Evolutionary conservation across 108 stramenopile genomes (phyloP).

Genomic region (Asterionellopsis glacialis): DNA sequence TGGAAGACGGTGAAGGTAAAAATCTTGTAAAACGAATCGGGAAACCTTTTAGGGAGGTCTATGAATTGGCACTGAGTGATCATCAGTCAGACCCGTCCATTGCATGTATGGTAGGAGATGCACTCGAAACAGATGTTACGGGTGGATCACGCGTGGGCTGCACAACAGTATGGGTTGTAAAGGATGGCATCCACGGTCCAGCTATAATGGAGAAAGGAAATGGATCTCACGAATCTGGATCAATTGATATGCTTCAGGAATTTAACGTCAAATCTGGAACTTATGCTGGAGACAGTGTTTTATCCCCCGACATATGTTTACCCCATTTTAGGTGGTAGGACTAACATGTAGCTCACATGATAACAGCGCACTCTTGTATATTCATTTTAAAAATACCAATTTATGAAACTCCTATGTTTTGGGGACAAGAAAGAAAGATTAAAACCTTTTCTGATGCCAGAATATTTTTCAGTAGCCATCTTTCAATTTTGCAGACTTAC

Average conservation of each 20-base stretch:
- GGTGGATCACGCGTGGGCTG: conserved; percentile 46
- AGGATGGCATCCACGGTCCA: conserved; percentile 58
- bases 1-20: not conserved
- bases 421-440: no score
- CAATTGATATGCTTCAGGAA: conserved; percentile 27
- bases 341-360: not conserved
- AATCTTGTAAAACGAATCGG: conserved; percentile 64
- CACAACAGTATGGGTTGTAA: conserved; percentile 66
- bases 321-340: conserved; percentile 7
- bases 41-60: conserved; percentile 76
- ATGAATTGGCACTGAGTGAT: conserved; percentile 50
- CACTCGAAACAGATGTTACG: conserved; percentile 78
- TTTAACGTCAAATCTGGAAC: conserved; percentile 21
- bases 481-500: no score
- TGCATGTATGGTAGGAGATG: conserved; percentile 78
- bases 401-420: no score
- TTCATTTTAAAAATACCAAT: no score
- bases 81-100: conserved; percentile 12
- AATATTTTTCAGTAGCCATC: no score
- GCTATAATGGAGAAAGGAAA: conserved; percentile 33
- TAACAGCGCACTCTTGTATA: no score
- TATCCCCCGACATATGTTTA: not conserved
- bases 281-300: conserved; percentile 1
- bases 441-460: no score
- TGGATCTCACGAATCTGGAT: conserved; percentile 25